Percentiles rank a stretch among this genome's conserved stretches.
These are phyloP conservation scores for Pseudonitzschia delicatissima DNA, from an alignment of 108 stramenopile species.

Conservation along the genomic window DNA sequence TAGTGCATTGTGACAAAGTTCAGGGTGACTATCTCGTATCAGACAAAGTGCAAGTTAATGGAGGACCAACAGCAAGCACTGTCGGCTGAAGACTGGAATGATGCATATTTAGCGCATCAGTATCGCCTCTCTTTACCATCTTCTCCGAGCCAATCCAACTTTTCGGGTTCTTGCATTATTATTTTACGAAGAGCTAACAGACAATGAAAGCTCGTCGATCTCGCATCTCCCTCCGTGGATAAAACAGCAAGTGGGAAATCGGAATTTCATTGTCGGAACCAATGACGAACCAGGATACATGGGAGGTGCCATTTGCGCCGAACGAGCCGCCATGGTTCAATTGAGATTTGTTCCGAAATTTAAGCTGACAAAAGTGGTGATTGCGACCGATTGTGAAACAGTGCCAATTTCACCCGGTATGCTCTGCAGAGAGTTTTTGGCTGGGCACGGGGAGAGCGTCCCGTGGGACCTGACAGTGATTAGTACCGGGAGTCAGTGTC, in stretches of 20 bases:
- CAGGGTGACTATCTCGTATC: too few relatives aligned
- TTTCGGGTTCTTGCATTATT: slow-evolving; percentile 81
- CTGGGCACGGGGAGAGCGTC: slow-evolving; percentile 41
- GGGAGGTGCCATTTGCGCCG: slow-evolving; percentile 85
- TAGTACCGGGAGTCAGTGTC: slow-evolving; percentile 46
- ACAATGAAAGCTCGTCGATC: neutral
- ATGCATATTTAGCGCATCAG: slow-evolving; percentile 56
- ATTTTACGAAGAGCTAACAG: slow-evolving; percentile 30
- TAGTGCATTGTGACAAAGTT: neutral
- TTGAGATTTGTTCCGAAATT: slow-evolving; percentile 61
- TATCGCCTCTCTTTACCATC: slow-evolving; percentile 55
- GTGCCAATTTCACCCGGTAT: slow-evolving; percentile 74
- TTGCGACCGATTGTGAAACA: slow-evolving; percentile 66
- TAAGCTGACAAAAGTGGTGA: slow-evolving; percentile 24
- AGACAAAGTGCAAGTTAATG: neutral
- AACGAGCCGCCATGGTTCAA: slow-evolving; percentile 80
- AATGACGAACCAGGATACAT: slow-evolving; percentile 83
- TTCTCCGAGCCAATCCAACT: slow-evolving; percentile 67
- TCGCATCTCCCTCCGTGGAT: slow-evolving; percentile 19
- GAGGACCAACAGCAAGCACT: neutral
- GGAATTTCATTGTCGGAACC: slow-evolving; percentile 70
- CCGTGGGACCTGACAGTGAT: slow-evolving; percentile 56
- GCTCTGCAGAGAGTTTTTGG: slow-evolving; percentile 86
- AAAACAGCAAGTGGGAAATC: slow-evolving; percentile 14
- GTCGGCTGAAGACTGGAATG: slow-evolving; percentile 32